phyloP scores from a whole-genome alignment of 2,329 filamentous ascomycete genomes.

The Bimuria novae-zelandiae region DNA sequence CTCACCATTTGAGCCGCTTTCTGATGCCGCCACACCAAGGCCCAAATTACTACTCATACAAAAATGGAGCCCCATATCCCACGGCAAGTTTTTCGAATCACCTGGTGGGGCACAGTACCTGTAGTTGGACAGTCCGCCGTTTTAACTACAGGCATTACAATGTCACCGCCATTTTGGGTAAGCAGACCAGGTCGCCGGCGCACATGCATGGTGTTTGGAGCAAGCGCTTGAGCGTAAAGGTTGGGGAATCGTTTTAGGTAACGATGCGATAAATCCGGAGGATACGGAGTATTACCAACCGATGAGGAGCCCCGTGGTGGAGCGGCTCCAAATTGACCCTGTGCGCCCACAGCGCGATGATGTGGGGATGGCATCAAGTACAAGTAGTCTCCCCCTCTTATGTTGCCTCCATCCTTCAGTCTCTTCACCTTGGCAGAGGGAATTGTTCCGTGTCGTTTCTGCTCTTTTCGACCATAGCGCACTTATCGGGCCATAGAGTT shows the following conservation, averaged over 20 bases:
- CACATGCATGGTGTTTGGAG: neutral
- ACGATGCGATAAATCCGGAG: neutral
- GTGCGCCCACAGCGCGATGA: conserved; percentile 4
- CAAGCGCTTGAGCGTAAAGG: neutral
- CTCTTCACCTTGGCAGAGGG: neutral
- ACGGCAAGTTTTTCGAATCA: conserved; percentile 2
- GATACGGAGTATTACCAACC: neutral
- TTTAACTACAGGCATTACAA: neutral
- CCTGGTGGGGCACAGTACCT: neutral
- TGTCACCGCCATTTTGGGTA: neutral
- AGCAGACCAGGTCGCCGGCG: conserved; percentile 1
- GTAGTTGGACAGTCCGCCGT: neutral
- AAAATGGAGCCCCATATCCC: neutral
- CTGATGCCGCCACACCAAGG: neutral
- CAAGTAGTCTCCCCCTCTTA: neutral
- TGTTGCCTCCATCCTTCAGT: neutral
- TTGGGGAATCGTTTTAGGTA: conserved; percentile 4
- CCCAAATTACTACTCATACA: neutral
- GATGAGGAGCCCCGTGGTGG: conserved; percentile 5
- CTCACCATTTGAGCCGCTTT: neutral
- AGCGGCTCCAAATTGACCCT: neutral
- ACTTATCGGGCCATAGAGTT: neutral
- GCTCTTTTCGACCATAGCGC: neutral
- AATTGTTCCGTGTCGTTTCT: neutral
- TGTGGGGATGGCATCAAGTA: conserved; percentile 5